phyloP scores from a whole-genome alignment of 495 filamentous ascomycete species.

The Aspergillus ellipticus region DNA sequence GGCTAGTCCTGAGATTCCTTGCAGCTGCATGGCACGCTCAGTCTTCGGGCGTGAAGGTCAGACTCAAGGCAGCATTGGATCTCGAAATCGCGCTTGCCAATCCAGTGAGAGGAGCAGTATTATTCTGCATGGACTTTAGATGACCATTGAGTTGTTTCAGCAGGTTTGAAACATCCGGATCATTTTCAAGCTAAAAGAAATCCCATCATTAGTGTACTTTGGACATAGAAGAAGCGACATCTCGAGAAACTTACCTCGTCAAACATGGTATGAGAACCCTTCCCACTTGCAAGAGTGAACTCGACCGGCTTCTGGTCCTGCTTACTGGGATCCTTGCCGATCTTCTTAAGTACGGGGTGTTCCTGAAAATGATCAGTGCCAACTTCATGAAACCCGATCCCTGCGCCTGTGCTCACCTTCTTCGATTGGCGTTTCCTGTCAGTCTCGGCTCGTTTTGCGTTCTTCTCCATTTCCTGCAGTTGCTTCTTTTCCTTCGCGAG shows the following conservation, averaged over 20 bases:
- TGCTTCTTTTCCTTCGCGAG: constrained; percentile 49
- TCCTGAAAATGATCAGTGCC: constrained; percentile 26
- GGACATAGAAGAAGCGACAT: not conserved
- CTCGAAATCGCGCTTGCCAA: constrained; percentile 49
- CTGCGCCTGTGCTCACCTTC: constrained; percentile 46
- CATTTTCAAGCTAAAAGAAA: constrained; percentile 33
- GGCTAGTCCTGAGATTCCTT: not conserved
- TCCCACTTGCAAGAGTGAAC: constrained; percentile 25
- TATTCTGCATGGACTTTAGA: constrained; percentile 54
- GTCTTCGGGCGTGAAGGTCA: constrained; percentile 33
- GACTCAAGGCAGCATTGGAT: constrained; percentile 49
- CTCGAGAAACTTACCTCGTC: constrained; percentile 28
- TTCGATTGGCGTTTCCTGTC: constrained; percentile 44
- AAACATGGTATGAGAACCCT: constrained; percentile 22
- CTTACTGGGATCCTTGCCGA: constrained; percentile 22
- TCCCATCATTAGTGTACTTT: constrained; percentile 8
- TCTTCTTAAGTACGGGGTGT: constrained; percentile 39
- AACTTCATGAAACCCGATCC: too few relatives aligned
- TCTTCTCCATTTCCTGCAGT: constrained; percentile 50
- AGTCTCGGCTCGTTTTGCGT: constrained; percentile 46
- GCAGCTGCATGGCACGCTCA: constrained; percentile 20
- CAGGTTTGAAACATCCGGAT: constrained; percentile 33
- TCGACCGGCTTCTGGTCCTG: constrained; percentile 19
- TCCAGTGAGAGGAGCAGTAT: constrained; percentile 48
- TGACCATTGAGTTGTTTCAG: constrained; percentile 51